A percentile compares a stretch with the other conserved stretches of the same genome.
phyloP scores from a whole-genome alignment of 2,329 filamentous ascomycete genomes.

The Fusarium verrucosum region DNA sequence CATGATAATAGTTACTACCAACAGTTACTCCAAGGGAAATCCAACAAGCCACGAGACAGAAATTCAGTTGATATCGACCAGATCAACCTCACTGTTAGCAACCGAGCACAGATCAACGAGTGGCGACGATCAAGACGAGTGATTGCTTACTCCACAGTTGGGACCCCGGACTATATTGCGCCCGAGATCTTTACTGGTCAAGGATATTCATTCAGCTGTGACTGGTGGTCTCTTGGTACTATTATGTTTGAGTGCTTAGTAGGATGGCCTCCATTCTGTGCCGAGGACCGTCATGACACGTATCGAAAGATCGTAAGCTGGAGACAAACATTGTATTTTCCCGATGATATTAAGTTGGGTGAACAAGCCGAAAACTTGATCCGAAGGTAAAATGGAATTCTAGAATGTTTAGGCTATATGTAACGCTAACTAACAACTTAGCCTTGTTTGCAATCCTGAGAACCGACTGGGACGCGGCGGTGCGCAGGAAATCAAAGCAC shows the following conservation, averaged over 20 bases:
- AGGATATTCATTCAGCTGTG: conserved; percentile 95
- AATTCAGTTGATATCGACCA: conserved; percentile 97
- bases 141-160: conserved; percentile 98
- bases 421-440: conserved; percentile 53
- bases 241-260: conserved; percentile 99
- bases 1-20: conserved; percentile 99
- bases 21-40: conserved; percentile 85
- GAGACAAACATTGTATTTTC: conserved; percentile 95
- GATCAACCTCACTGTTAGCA: conserved; percentile 97
- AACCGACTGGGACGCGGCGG: conserved; percentile 89
- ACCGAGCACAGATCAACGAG: conserved; percentile 97
- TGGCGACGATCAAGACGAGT: conserved; percentile 95
- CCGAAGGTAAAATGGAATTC: conserved; percentile 72
- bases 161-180: conserved; percentile 97
- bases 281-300: conserved; percentile 95
- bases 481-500: conserved; percentile 90
- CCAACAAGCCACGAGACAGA: conserved; percentile 78
- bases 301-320: conserved; percentile 99
- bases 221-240: conserved; percentile 98
- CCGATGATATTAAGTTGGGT: conserved; percentile 90
- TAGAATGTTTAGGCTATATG: neutral
- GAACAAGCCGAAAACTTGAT: conserved; percentile 92
- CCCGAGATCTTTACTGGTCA: conserved; percentile 98
- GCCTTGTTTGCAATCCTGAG: conserved; percentile 92
- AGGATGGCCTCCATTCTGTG: conserved; percentile 98